Evolutionary conservation across 2,329 filamentous ascomycete genomes (phyloP).

Genomic region (Chaetomium sp.): DNA sequence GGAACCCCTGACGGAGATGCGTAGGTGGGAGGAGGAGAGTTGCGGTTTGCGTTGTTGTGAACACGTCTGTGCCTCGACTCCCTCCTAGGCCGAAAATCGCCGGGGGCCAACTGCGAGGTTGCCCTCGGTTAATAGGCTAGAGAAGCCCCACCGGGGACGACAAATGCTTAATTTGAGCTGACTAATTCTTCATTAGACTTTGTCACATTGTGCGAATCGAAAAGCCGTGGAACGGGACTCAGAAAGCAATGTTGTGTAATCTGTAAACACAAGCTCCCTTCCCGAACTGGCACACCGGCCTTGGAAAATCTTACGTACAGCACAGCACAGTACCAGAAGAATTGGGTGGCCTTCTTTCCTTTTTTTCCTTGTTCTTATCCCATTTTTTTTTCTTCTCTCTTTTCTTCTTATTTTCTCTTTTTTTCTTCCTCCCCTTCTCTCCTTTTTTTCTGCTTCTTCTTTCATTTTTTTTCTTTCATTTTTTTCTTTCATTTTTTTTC

Average conservation of each 20-base stretch:
- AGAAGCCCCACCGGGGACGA: neutral
- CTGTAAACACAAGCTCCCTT: neutral
- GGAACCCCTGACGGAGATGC: neutral
- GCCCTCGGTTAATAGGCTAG: slow-evolving; percentile 3
- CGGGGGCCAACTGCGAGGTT: too few relatives aligned
- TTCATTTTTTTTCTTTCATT: too few relatives aligned
- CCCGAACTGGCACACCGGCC: neutral
- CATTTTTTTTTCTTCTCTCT: too few relatives aligned
- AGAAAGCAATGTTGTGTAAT: neutral
- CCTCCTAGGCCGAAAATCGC: neutral
- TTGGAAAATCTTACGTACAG: too few relatives aligned
- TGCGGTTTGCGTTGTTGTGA: neutral
- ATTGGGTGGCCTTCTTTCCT: too few relatives aligned
- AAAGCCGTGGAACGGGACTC: neutral
- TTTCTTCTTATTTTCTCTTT: too few relatives aligned
- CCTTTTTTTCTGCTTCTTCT: too few relatives aligned
- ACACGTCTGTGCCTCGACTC: neutral
- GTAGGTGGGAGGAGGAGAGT: neutral
- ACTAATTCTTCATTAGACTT: neutral
- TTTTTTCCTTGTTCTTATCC: too few relatives aligned
- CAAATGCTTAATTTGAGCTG: neutral
- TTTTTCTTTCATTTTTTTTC: too few relatives aligned
- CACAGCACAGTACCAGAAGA: too few relatives aligned
- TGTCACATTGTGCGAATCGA: neutral
- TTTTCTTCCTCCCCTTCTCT: too few relatives aligned